Base-by-base conservation (phyloP, 1,284 basidiomycete species). In the Puccinia hordei region DNA sequence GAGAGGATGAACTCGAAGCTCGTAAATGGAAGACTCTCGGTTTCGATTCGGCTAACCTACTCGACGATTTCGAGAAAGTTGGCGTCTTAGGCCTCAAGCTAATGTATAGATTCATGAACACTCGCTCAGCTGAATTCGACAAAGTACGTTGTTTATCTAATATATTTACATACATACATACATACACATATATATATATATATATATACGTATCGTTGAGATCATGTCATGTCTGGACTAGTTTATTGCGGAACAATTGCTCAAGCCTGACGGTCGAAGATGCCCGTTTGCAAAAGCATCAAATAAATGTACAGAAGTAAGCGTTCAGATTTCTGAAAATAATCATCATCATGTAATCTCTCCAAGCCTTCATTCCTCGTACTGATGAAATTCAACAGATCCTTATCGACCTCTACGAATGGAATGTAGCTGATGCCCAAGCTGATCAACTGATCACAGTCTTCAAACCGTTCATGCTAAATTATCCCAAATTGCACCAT, bases 401-500 rank as follows among this genome's bases (percentile, higher is more conserved):
- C 59, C 69, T 80, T 30, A 71, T 71, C 55, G 78, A 80, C 27
- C 53, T 80, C 13, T 80, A 80, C 55, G 78, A 80, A 51, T 80
- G 78, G 78, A 79, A 79, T 51, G 76, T 68, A n/a, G 66, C 49
- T 2, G 76, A 79, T 24, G 57, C 78, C 12, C 69, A 72, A 53
- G 53, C 78, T n/a, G 55, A 59, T 41, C 49, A 61, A 49, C 69
- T 63, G 66, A 55, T 69, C 30, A 33, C 68, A 22, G 89, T 91
- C 0, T 95, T 93, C 86, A 92, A 93, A 83, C 93, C 94, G 0
- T 94, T 95, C 87, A 91, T 98, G 85, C 89, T 98, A 81, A 92
- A 93, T 83, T 93, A 95, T 85, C 89, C 90, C 83, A 90, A 90
- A 81, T 91, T 96, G 13, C 95, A 98, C 86, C 88, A 89, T 8